phyloP scores from a whole-genome alignment of 1,284 basidiomycete species.

The Austroboletus novae-zelandiae region DNA sequence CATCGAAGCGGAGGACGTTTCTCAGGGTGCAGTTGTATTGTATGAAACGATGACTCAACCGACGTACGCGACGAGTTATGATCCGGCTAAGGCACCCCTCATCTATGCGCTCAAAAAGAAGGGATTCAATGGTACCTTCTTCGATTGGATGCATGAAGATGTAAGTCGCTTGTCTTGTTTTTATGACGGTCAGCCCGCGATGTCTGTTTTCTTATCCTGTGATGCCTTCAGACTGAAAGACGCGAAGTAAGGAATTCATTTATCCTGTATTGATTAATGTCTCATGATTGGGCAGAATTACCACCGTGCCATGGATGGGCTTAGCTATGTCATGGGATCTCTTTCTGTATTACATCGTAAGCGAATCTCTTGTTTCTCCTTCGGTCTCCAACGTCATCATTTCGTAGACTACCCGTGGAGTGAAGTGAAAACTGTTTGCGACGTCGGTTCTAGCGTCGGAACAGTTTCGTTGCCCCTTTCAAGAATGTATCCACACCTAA shows the following conservation, averaged over 20 bases:
- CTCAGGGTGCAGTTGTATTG: constrained; percentile 13
- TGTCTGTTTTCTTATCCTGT: not conserved
- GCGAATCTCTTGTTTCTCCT: not conserved
- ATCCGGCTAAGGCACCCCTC: constrained; percentile 22
- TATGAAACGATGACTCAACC: constrained; percentile 28
- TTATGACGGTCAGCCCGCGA: not conserved
- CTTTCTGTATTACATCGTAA: constrained; percentile 27
- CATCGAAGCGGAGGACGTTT: constrained; percentile 15
- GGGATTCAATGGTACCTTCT: constrained; percentile 18
- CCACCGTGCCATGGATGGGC: constrained; percentile 24
- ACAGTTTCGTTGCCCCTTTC: constrained; percentile 41
- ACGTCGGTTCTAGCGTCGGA: constrained; percentile 49
- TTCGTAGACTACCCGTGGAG: constrained; percentile 44
- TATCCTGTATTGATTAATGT: not conserved
- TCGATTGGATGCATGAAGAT: constrained; percentile 25
- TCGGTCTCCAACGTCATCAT: not conserved
- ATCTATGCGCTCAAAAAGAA: constrained; percentile 23
- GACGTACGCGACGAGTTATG: constrained; percentile 20
- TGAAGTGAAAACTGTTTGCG: constrained; percentile 42
- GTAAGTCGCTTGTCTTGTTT: constrained; percentile 8
- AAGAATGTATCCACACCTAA: constrained; percentile 40
- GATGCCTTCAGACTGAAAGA: constrained; percentile 14
- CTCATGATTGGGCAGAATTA: constrained; percentile 15
- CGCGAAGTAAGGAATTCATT: constrained; percentile 13
- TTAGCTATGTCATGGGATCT: constrained; percentile 16